Percentiles rank a stretch among this genome's conserved stretches.
Conservation (phyloP, 805 yeast species). For the Ogataea sp. region DNA sequence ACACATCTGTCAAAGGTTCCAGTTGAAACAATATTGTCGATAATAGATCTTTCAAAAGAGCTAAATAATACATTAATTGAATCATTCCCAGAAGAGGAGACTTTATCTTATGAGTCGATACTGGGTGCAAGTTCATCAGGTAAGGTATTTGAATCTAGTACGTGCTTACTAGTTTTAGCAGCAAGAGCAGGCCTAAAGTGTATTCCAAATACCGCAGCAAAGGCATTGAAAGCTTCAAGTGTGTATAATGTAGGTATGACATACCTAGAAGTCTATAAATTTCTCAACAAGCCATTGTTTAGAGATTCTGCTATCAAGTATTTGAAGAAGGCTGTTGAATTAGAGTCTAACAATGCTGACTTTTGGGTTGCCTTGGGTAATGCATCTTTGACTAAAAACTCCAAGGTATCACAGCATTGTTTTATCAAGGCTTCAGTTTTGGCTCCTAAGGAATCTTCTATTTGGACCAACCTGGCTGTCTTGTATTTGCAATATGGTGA, state of each 20-base stretch:
- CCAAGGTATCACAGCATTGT: conserved; percentile 85
- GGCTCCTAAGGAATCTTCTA: conserved; percentile 54
- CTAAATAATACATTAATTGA: neutral
- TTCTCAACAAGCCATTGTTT: conserved; percentile 10
- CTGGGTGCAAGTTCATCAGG: neutral
- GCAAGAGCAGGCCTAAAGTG: conserved; percentile 35
- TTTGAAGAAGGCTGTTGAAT: conserved; percentile 59
- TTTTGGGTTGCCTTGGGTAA: conserved; percentile 84
- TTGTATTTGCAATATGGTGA: conserved; percentile 67
- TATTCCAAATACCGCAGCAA: conserved; percentile 31
- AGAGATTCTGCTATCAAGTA: conserved; percentile 47
- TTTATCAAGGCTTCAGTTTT: conserved; percentile 73
- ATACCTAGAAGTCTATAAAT: conserved; percentile 38
- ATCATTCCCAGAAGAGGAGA: conserved; percentile 18
- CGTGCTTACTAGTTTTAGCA: conserved; percentile 33
- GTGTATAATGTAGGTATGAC: conserved; percentile 69
- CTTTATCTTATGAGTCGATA: neutral
- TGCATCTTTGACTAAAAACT: conserved; percentile 54
- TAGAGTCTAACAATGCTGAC: conserved; percentile 61
- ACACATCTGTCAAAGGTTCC: conserved; percentile 47
- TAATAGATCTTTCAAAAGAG: conserved; percentile 5
- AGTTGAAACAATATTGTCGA: conserved; percentile 25
- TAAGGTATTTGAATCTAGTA: conserved; percentile 4
- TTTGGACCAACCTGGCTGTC: conserved; percentile 80
- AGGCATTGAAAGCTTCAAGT: conserved; percentile 44